Evolutionary conservation across 2,329 filamentous ascomycete genomes (phyloP).

Genomic region (Fusarium sarcochroum): DNA sequence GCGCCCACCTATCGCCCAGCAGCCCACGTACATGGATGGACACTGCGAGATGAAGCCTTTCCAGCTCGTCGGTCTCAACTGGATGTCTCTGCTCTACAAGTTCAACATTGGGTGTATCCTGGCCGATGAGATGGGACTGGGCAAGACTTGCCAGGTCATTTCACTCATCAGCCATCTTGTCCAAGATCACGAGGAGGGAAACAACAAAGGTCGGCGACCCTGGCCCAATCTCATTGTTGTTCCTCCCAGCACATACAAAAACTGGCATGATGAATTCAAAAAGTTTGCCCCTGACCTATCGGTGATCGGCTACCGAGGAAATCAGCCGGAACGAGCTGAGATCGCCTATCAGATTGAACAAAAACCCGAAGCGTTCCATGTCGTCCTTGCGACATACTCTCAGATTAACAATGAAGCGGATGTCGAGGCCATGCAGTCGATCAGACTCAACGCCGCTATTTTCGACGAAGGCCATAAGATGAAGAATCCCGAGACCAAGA

Average conservation of each 20-base stretch:
- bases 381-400: conserved; percentile 72
- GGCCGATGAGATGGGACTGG: conserved; percentile 96
- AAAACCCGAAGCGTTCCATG: conserved; percentile 74
- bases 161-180: conserved; percentile 88
- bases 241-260: conserved; percentile 92
- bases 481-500: conserved; percentile 87
- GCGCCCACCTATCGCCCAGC: conserved; percentile 65
- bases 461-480: conserved; percentile 96
- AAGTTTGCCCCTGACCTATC: conserved; percentile 84
- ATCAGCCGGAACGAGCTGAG: conserved; percentile 74
- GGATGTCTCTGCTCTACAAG: conserved; percentile 87
- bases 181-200: conserved; percentile 66
- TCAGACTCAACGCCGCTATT: conserved; percentile 71
- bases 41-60: conserved; percentile 90
- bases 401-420: conserved; percentile 69
- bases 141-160: conserved; percentile 98
- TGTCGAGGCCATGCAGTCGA: conserved; percentile 63
- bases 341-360: conserved; percentile 77
- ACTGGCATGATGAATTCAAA: conserved; percentile 93
- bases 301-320: conserved; percentile 79
- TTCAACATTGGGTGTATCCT: conserved; percentile 88
- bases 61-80: conserved; percentile 94
- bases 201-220: conserved; percentile 54
- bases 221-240: conserved; percentile 89
- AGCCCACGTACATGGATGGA: conserved; percentile 83